Evolutionary conservation across 1,284 basidiomycete species (phyloP).

Genomic region (Ustilago sp.): DNA sequence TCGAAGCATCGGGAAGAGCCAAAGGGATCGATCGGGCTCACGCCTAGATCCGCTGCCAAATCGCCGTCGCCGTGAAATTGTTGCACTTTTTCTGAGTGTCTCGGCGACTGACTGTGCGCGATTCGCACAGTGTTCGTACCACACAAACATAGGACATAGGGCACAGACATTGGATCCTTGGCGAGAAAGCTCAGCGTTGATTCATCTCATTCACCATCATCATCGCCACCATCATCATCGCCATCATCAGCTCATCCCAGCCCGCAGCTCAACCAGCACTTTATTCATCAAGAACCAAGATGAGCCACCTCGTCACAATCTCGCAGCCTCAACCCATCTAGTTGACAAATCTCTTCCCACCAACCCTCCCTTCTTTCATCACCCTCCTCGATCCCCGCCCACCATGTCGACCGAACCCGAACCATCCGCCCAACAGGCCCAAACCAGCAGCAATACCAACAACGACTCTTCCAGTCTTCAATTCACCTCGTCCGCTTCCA

Average conservation of each 20-base stretch:
- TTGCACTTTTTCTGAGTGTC: too few species aligned
- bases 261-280: not conserved
- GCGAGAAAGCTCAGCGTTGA: not conserved
- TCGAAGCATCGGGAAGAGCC: not conserved
- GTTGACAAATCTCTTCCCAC: not conserved
- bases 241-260: not conserved
- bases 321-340: not conserved
- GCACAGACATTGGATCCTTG: not conserved
- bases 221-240: not conserved
- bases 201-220: not conserved
- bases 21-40: not conserved
- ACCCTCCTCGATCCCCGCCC: not conserved
- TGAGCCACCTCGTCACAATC: not conserved
- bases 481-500: constrained; percentile 41
- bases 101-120: too few species aligned
- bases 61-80: too few species aligned
- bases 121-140: not conserved
- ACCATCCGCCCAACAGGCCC: not conserved
- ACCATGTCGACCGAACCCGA: constrained; percentile 21
- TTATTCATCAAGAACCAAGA: not conserved
- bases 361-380: not conserved
- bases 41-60: not conserved
- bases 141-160: too few species aligned
- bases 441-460: constrained; percentile 13
- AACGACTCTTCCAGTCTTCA: constrained; percentile 39